These are phyloP conservation scores for Globisporangium polare DNA, from an alignment of 352 stramenopile species.

Conservation along the genomic window DNA sequence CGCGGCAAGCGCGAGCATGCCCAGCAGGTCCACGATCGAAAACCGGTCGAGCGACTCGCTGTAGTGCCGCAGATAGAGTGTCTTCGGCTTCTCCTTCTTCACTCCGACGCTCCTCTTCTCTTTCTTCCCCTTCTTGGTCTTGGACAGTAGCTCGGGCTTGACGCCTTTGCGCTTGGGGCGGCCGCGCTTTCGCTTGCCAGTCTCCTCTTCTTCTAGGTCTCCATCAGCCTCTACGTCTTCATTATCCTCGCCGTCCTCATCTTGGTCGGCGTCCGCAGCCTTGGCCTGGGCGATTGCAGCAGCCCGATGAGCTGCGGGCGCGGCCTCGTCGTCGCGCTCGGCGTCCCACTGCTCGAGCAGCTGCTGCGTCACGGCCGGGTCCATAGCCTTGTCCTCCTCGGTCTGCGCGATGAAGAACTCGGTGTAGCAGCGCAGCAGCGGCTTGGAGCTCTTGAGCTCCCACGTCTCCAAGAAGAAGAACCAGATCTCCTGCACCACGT, in stretches of 20 bases:
- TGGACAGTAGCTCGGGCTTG: not conserved
- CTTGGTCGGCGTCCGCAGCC: not conserved
- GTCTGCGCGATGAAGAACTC: constrained; percentile 46
- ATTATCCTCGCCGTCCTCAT: not conserved
- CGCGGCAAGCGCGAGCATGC: constrained; percentile 55
- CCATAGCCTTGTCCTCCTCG: constrained; percentile 37
- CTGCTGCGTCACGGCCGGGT: constrained; percentile 48
- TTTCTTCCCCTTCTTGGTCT: not conserved
- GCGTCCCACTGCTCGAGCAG: constrained; percentile 73
- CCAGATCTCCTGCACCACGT: constrained; percentile 58
- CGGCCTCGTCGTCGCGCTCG: constrained; percentile 29
- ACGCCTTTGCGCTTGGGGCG: not conserved
- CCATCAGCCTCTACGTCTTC: not conserved
- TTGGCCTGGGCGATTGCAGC: not conserved
- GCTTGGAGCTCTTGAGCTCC: constrained; percentile 49
- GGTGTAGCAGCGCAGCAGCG: constrained; percentile 68
- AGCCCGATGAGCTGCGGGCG: not conserved
- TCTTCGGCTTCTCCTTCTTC: not conserved
- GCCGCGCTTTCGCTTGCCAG: not conserved
- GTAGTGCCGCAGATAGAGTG: not conserved
- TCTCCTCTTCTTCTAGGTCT: constrained; percentile 6
- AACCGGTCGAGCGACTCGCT: constrained; percentile 36
- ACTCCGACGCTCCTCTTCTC: not conserved
- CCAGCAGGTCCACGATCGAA: constrained; percentile 51
- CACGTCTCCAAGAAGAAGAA: constrained; percentile 65